These are phyloP conservation scores for Beta corolliflora DNA, from an alignment of 179 eudicot species.

Conservation along the genomic window DNA sequence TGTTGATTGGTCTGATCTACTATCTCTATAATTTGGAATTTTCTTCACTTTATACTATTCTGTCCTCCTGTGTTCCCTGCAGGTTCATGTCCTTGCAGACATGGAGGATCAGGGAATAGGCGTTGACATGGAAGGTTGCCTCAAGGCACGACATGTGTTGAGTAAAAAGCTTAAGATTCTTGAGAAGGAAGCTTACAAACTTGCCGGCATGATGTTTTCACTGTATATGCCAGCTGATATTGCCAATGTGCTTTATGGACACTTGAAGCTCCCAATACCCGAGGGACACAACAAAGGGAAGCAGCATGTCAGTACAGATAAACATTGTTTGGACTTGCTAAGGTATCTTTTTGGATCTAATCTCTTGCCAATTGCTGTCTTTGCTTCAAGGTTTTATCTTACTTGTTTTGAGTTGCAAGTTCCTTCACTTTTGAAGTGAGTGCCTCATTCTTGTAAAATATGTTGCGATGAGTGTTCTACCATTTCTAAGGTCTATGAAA, in stretches of 20 bases:
- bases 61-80: constrained; percentile 21
- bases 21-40: not conserved
- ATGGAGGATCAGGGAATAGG: constrained; percentile 96
- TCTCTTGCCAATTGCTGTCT: not conserved
- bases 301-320: constrained; percentile 91
- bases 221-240: constrained; percentile 85
- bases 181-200: constrained; percentile 82
- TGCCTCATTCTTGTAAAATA: not conserved
- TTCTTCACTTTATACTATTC: not conserved
- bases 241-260: constrained; percentile 84
- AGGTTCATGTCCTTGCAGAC: constrained; percentile 91
- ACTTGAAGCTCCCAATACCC: constrained; percentile 86
- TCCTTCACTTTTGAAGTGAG: not conserved
- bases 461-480: not conserved
- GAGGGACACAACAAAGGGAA: constrained; percentile 72
- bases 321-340: constrained; percentile 80
- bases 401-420: constrained; percentile 13
- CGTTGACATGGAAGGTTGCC: constrained; percentile 96
- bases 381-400: not conserved
- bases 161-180: constrained; percentile 78
- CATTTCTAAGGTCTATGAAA: not conserved
- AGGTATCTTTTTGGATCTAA: constrained; percentile 50
- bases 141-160: constrained; percentile 70
- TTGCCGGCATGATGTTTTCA: constrained; percentile 93
- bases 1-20: constrained; percentile 1